These are phyloP conservation scores for Hyphopichia wangnamkhiaoensis DNA, from an alignment of 1,139 yeast genomes.

Conservation along the genomic window DNA sequence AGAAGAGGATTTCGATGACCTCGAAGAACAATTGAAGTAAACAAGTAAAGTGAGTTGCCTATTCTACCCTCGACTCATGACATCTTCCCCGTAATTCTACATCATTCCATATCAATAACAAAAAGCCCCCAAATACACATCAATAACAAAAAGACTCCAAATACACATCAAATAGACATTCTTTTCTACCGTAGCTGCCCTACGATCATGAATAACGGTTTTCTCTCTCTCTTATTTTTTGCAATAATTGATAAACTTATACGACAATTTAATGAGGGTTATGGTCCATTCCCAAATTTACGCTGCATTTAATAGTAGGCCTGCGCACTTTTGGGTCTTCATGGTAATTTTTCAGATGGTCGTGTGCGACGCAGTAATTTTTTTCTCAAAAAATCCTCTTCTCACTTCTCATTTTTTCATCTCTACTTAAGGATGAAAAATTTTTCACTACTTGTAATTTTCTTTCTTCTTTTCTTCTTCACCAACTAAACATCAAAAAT, in stretches of 20 bases:
- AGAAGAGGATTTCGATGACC: slow-evolving; percentile 61
- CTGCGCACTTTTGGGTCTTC: no score
- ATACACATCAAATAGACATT: not conserved
- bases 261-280: no score
- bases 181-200: no score
- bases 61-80: not conserved
- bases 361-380: slow-evolving; percentile 11
- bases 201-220: no score
- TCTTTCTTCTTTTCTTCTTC: slow-evolving; percentile 12
- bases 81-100: no score
- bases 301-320: not conserved
- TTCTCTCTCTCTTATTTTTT: not conserved
- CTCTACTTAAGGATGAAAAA: slow-evolving; percentile 14
- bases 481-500: slow-evolving; percentile 45
- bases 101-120: no score
- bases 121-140: not conserved
- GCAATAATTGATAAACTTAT: no score
- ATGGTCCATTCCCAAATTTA: not conserved
- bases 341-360: slow-evolving; percentile 1
- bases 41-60: not conserved
- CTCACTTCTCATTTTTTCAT: no score
- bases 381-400: no score
- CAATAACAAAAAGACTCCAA: not conserved
- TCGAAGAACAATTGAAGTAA: slow-evolving; percentile 25
- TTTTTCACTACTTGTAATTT: slow-evolving; percentile 11